Percentiles rank a stretch among this genome's conserved stretches.
Conservation (phyloP, 2,329 filamentous ascomycete genomes). For the Arthrobotrys sinensis region DNA sequence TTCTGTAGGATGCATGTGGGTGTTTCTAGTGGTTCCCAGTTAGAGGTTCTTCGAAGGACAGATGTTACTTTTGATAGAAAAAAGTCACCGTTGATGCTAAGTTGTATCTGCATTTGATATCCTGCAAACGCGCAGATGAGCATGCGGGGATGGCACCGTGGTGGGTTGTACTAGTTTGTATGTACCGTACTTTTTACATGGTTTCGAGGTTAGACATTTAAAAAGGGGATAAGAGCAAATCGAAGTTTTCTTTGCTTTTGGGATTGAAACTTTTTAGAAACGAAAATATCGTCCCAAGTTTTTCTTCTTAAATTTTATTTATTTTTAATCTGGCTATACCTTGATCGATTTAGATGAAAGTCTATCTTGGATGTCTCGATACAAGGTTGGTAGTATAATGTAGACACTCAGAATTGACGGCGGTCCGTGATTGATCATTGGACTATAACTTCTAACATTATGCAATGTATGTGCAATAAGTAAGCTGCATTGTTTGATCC, state of each 20-base stretch:
- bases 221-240: constrained; percentile 3
- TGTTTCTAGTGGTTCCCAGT: too few relatives aligned
- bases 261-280: constrained; percentile 26
- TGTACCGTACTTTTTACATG: constrained; percentile 5
- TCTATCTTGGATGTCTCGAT: not conserved
- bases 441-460: too few relatives aligned
- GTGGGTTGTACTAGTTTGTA: constrained; percentile 12
- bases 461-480: not conserved
- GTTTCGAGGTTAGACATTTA: constrained; percentile 25
- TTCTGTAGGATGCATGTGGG: not conserved
- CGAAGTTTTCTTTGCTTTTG: constrained; percentile 8
- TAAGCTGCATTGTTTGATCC: constrained; percentile 48
- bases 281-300: constrained; percentile 22
- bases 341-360: not conserved
- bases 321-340: not conserved
- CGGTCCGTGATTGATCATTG: not conserved
- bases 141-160: not conserved
- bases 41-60: too few relatives aligned
- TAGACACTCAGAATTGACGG: not conserved
- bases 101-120: constrained; percentile 24
- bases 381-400: not conserved
- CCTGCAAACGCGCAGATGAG: not conserved
- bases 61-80: not conserved
- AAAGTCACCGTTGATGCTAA: constrained; percentile 35
- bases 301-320: not conserved